Evolutionary conservation across 768 basidiomycete species (phyloP), one percentile per base, ranked within the genome.

Genomic region (Dioszegia aurantiaca): DNA sequence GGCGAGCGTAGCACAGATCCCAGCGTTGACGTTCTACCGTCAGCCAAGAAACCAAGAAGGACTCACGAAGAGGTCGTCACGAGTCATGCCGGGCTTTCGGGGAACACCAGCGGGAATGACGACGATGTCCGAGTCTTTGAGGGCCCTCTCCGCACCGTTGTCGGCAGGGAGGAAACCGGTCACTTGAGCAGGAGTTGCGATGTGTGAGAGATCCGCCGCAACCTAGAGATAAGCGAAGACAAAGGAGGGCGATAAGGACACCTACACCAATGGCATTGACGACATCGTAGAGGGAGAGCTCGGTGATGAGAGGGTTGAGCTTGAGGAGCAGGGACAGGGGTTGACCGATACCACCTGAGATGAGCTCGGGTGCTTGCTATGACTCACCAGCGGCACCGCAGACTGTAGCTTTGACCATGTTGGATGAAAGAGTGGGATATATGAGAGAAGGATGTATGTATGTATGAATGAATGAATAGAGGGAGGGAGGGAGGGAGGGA

Each of bases 81-180:
- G 75, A 63, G 72, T 73, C 67, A 71, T 59, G 40, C 69, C 70
- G 74, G 92, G 91, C 85, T 99, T 99, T 77, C 95, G 83, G 65
- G 95, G 95, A 62, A 99, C 94, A 84, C 95, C 95, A 79, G 95
- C 95, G 59, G 95, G 95, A 76, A 98, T 95, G 63, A 98, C 88
- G 65, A 98, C 86, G 62, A 98, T 88, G 78, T 97, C 82, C 59
- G 84, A 87, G 63, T 87, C 93, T 60, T 89, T 85, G 60, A 99
- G 84, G 19, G 95, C 92, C 69, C 59, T 61, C 61, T 73, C 69
- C 28, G 71, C 71, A 28, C 68, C 71, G 33, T 66, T 66, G 62
- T 73, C 69, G 19, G 73, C 57, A 33, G 73, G 71, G 44, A 76
- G 59, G 60, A 61, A 66, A 63, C 77, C 68, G 70, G 83, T 61